Conservation (phyloP, 2,329 filamentous ascomycete species). For the Aspergillus pseudoglaucus region DNA sequence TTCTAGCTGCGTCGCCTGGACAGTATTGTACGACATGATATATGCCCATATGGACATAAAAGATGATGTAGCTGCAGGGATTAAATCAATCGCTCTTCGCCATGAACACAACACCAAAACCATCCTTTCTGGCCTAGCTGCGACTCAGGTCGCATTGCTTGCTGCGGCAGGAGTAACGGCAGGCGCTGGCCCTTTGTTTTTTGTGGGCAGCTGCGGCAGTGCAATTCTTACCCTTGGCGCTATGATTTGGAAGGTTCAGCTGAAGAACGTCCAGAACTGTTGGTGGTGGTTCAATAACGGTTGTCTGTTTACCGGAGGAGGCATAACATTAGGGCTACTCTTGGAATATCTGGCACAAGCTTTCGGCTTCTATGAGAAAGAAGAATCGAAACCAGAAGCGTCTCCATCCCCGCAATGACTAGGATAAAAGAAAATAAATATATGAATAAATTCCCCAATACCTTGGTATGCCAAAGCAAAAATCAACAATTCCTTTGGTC, state of each 20-base stretch:
- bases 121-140: constrained; percentile 36
- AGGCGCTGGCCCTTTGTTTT: constrained; percentile 54
- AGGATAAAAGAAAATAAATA: background rate
- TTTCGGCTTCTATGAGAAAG: constrained; percentile 19
- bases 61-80: constrained; percentile 44
- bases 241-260: constrained; percentile 54
- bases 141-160: constrained; percentile 37
- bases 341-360: constrained; percentile 46
- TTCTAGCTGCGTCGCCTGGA: constrained; percentile 44
- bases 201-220: constrained; percentile 52
- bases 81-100: constrained; percentile 46
- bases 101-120: constrained; percentile 43
- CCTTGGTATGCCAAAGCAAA: no score
- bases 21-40: constrained; percentile 46
- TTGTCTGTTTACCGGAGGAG: constrained; percentile 56
- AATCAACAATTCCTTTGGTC: no score
- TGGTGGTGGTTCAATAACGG: constrained; percentile 62
- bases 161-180: constrained; percentile 39
- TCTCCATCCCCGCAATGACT: background rate
- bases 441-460: no score
- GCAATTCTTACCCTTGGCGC: constrained; percentile 48
- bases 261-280: constrained; percentile 53
- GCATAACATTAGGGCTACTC: constrained; percentile 49
- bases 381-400: background rate
- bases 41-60: constrained; percentile 49